Conservation (phyloP, 73 alveolate species). For the Symbiodinium natans region DNA sequence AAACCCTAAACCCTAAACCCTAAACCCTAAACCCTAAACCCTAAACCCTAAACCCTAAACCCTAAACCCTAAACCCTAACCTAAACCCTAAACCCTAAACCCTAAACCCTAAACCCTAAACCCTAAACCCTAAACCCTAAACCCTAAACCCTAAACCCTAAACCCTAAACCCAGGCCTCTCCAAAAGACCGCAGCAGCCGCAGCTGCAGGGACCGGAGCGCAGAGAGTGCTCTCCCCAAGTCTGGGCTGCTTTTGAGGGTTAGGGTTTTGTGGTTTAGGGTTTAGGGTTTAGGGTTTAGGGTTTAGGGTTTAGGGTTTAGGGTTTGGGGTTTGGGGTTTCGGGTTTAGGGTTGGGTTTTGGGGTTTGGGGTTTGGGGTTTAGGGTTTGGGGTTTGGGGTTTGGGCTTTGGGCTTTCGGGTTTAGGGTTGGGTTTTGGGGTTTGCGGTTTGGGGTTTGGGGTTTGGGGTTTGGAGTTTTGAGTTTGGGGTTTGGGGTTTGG, state of each 20-base stretch:
- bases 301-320: background rate
- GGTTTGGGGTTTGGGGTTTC: no score
- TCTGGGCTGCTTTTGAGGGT: background rate
- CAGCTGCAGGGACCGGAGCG: slow-evolving; percentile 34
- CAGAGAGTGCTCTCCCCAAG: background rate
- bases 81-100: background rate
- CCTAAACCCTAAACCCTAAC: background rate
- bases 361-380: no score
- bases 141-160: no score
- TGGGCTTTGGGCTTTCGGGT: no score
- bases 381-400: no score
- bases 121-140: background rate
- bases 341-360: no score
- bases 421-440: no score
- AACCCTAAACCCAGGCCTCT: background rate
- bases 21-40: background rate
- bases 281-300: background rate
- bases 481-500: no score
- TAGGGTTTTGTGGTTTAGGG: background rate
- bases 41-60: background rate
- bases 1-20: background rate
- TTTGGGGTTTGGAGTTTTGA: no score
- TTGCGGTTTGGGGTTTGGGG: no score
- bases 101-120: background rate
- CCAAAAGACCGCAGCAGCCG: slow-evolving; percentile 78